phyloP scores from a whole-genome alignment of 192 early-diverging fungal genomes.

The Kappamyces sp. region DNA sequence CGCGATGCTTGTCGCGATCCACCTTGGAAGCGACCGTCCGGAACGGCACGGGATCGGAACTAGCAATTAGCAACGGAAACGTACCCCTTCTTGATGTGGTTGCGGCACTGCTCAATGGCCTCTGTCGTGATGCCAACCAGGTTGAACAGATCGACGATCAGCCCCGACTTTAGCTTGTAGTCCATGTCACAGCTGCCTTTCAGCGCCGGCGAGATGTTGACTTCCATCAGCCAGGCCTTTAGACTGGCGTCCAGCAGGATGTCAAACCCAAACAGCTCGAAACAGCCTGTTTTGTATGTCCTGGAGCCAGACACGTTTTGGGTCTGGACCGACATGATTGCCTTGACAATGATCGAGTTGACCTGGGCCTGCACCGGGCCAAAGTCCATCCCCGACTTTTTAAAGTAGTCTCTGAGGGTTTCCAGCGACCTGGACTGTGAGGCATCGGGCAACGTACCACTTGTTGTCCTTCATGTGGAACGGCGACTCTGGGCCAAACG shows the following conservation, averaged over 20 bases:
- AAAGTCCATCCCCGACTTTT: conserved; percentile 24
- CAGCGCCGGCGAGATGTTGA: conserved; percentile 15
- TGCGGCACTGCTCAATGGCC: conserved; percentile 19
- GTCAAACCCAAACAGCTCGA: conserved; percentile 25
- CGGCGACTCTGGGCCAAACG: conserved; percentile 20
- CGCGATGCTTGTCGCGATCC: conserved; percentile 20
- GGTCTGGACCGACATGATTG: conserved; percentile 31
- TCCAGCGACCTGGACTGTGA: conserved; percentile 22
- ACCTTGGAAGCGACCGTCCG: background rate
- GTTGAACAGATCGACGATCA: conserved; percentile 41
- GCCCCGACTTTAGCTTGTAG: conserved; percentile 25
- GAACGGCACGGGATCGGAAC: background rate
- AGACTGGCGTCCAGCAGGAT: conserved; percentile 17
- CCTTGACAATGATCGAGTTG: conserved; percentile 30
- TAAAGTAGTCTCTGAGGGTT: conserved; percentile 30
- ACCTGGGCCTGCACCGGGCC: conserved; percentile 25
- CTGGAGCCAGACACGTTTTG: conserved; percentile 26
- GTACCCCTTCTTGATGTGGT: background rate
- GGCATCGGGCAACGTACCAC: conserved; percentile 23
- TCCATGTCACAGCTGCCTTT: conserved; percentile 40
- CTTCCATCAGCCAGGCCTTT: conserved; percentile 25
- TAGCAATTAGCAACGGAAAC: background rate
- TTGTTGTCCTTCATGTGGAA: conserved; percentile 28
- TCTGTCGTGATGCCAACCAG: conserved; percentile 31
- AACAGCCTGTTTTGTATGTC: conserved; percentile 12